Conservation (phyloP, 805 yeast species). For the Starmerella tilneyi region DNA sequence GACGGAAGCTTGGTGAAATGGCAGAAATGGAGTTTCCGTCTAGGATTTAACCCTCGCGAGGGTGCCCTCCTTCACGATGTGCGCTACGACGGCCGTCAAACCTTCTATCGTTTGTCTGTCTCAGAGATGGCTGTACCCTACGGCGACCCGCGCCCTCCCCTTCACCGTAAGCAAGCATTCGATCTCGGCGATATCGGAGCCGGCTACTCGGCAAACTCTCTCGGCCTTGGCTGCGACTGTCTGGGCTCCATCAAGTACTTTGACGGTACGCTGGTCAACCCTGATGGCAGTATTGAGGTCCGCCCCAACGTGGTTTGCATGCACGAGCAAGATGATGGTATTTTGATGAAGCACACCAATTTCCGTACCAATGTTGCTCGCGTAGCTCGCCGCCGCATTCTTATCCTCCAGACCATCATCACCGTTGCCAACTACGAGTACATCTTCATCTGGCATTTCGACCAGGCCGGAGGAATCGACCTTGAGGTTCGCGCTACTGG, state of each 20-base stretch:
- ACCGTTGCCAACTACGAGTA: constrained; percentile 81
- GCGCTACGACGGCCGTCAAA: constrained; percentile 64
- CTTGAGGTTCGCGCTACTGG: constrained; percentile 80
- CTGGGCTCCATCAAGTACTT: constrained; percentile 67
- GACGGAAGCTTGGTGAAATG: constrained; percentile 55
- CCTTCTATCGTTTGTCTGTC: constrained; percentile 60
- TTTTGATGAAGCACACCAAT: constrained; percentile 67
- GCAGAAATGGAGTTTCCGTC: constrained; percentile 80
- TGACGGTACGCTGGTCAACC: constrained; percentile 48
- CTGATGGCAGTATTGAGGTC: constrained; percentile 51
- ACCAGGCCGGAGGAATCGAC: constrained; percentile 67
- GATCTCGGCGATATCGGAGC: constrained; percentile 79
- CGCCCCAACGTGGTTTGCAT: constrained; percentile 66
- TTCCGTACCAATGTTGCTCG: constrained; percentile 66
- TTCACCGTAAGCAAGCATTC: constrained; percentile 77
- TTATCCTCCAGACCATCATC: constrained; percentile 68
- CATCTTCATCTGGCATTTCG: constrained; percentile 59
- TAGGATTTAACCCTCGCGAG: constrained; percentile 60
- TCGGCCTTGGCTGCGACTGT: constrained; percentile 72
- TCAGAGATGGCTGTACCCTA: constrained; percentile 84
- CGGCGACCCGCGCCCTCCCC: constrained; percentile 73
- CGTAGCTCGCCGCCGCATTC: constrained; percentile 66
- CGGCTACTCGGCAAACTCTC: constrained; percentile 59
- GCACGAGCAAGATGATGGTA: constrained; percentile 79
- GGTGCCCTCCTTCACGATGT: constrained; percentile 68